These are phyloP conservation scores for Escovopsis weberi DNA, from an alignment of 2,329 filamentous ascomycete genomes.

Conservation along the genomic window DNA sequence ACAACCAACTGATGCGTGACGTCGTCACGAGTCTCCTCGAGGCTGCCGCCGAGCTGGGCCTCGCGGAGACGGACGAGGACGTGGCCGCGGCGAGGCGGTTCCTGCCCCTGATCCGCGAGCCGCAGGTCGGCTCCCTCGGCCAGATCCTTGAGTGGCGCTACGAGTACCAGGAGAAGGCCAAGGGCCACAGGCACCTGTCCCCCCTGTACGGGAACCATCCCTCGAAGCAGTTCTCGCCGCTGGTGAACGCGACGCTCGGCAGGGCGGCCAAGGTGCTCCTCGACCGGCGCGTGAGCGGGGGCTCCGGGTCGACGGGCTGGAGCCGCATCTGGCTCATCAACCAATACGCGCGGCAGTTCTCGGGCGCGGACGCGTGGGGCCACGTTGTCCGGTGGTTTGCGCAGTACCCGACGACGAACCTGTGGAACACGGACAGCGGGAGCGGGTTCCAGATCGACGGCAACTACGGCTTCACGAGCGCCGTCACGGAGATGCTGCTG, in stretches of 20 bases:
- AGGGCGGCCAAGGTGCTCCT: slow-evolving; percentile 15
- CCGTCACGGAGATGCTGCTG: slow-evolving; percentile 29
- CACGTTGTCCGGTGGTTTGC: slow-evolving; percentile 14
- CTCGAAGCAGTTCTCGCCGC: slow-evolving; percentile 13
- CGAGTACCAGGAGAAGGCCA: slow-evolving; percentile 23
- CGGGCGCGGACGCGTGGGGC: slow-evolving; percentile 17
- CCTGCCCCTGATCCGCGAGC: slow-evolving; percentile 4
- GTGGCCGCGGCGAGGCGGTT: slow-evolving; percentile 4
- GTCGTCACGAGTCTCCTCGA: slow-evolving; percentile 5
- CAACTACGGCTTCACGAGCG: slow-evolving; percentile 31
- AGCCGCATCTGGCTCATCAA: slow-evolving; percentile 32
- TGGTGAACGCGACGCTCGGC: slow-evolving; percentile 5
- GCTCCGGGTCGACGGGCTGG: slow-evolving; percentile 19
- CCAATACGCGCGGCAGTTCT: slow-evolving; percentile 28
- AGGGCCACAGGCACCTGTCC: slow-evolving; percentile 32
- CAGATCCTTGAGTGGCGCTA: slow-evolving; percentile 23
- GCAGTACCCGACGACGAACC: slow-evolving; percentile 13
- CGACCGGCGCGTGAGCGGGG: slow-evolving; percentile 18
- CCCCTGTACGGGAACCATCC: slow-evolving; percentile 32
- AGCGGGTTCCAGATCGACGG: slow-evolving; percentile 33
- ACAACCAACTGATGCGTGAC: slow-evolving; percentile 12
- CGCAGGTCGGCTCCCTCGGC: slow-evolving; percentile 12
- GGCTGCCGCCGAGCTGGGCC: slow-evolving; percentile 1
- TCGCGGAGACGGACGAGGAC: slow-evolving; percentile 1
- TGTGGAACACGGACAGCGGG: slow-evolving; percentile 22